A percentile compares a stretch with the other conserved stretches of the same genome.
Conservation (phyloP, 2,329 filamentous ascomycete genomes). For the Ceratocystis cubensis region DNA sequence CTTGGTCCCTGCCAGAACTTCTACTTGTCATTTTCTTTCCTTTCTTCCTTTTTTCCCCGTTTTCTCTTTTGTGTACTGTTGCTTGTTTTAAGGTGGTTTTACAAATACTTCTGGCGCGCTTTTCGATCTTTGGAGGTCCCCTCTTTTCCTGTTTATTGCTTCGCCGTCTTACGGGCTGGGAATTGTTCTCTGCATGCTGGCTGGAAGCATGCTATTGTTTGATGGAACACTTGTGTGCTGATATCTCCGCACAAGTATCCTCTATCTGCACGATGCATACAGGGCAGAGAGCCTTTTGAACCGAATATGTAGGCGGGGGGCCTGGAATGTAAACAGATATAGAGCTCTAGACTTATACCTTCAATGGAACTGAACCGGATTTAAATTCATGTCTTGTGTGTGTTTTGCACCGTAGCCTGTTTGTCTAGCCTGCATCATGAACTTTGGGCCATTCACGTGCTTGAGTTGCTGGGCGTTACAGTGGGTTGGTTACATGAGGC, state of each 20-base stretch:
- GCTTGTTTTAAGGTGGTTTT: neutral
- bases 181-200: slow-evolving; percentile 6
- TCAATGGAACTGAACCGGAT: slow-evolving; percentile 4
- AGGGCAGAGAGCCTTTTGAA: slow-evolving; percentile 3
- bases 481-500: neutral
- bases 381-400: neutral
- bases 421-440: neutral
- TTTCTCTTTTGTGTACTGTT: neutral
- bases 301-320: neutral
- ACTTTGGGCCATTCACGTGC: neutral
- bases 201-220: neutral
- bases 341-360: slow-evolving; percentile 10
- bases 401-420: neutral
- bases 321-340: slow-evolving; percentile 6
- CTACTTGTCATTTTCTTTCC: neutral
- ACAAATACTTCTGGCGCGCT: neutral
- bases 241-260: neutral
- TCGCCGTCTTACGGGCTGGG: slow-evolving; percentile 4
- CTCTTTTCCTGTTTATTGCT: slow-evolving; percentile 9
- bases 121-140: neutral
- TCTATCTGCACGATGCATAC: neutral
- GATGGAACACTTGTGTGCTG: neutral
- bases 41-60: neutral
- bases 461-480: too few relatives aligned
- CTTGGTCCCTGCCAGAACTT: neutral